Evolutionary conservation across 177 flowering plant genomes (phyloP).

Genomic region (Vitis hybrid): DNA sequence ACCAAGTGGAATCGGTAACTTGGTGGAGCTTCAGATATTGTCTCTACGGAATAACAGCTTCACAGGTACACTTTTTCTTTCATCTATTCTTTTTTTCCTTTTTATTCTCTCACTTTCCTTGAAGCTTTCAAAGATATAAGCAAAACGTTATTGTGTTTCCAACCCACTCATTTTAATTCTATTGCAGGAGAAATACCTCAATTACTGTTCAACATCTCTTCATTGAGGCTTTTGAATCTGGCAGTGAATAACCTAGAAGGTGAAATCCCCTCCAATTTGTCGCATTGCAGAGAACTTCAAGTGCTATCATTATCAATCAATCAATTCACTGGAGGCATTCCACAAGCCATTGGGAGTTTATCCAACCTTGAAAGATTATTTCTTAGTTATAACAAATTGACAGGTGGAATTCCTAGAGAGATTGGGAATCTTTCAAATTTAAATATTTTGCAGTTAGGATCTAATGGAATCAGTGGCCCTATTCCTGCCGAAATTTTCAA

Average conservation of each 20-base stretch:
- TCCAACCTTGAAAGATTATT: not conserved
- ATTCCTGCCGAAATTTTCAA: not conserved
- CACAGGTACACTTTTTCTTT: no score
- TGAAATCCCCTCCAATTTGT: conserved; percentile 11
- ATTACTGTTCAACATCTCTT: no score
- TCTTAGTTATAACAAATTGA: conserved; percentile 20
- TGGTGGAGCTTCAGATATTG: no score
- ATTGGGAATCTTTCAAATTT: conserved; percentile 17
- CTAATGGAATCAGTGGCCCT: conserved; percentile 7
- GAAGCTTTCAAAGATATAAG: no score
- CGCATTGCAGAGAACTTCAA: conserved; percentile 7
- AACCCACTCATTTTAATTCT: no score
- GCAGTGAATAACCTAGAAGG: conserved; percentile 11
- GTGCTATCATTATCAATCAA: not conserved
- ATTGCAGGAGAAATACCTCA: no score
- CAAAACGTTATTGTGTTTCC: no score
- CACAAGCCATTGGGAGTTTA: conserved; percentile 17
- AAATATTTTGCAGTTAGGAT: conserved; percentile 2
- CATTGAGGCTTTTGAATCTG: no score
- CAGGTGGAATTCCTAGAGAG: conserved; percentile 21
- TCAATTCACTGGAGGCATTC: conserved; percentile 9
- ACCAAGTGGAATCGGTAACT: no score
- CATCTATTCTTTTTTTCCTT: no score
- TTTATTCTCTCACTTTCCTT: no score
- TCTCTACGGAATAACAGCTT: no score